Conservation (phyloP, 2,329 filamentous ascomycete species). For the Apiospora arundinis region DNA sequence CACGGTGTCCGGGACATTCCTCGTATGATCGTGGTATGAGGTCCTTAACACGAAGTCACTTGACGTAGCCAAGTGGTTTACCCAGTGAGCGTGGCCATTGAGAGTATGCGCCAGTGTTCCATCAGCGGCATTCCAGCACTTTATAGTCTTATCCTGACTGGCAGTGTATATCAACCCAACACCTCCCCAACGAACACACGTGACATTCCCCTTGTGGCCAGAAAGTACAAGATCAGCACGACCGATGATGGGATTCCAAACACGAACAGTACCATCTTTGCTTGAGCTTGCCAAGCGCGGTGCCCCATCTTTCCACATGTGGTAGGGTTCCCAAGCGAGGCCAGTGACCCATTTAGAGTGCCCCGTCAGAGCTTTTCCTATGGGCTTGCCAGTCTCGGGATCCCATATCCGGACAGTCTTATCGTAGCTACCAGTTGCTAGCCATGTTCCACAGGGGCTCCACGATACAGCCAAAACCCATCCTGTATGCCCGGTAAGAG, state of each 20-base stretch:
- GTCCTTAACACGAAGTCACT: slow-evolving; percentile 91
- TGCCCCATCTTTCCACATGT: slow-evolving; percentile 76
- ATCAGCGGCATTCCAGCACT: slow-evolving; percentile 83
- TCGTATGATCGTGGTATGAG: slow-evolving; percentile 83
- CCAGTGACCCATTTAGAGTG: slow-evolving; percentile 90
- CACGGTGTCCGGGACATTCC: slow-evolving; percentile 68
- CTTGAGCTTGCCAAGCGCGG: slow-evolving; percentile 84
- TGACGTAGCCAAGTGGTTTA: slow-evolving; percentile 92
- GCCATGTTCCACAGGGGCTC: slow-evolving; percentile 79
- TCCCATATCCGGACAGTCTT: slow-evolving; percentile 92
- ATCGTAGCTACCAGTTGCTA: slow-evolving; percentile 94
- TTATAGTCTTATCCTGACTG: slow-evolving; percentile 91
- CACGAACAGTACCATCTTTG: slow-evolving; percentile 85
- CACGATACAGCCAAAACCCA: slow-evolving; percentile 91
- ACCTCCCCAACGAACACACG: slow-evolving; percentile 95
- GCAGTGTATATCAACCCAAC: slow-evolving; percentile 81
- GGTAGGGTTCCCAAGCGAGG: slow-evolving; percentile 92
- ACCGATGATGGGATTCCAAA: slow-evolving; percentile 84
- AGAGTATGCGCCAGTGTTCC: slow-evolving; percentile 84
- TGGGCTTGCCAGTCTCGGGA: slow-evolving; percentile 76
- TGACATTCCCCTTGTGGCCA: slow-evolving; percentile 88
- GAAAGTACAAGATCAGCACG: slow-evolving; percentile 82
- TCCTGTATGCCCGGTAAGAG: slow-evolving; percentile 83
- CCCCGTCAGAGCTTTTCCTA: slow-evolving; percentile 77
- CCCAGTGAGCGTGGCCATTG: slow-evolving; percentile 86